Conservation (phyloP, 768 basidiomycete genomes). For the Trametes maxima region DNA sequence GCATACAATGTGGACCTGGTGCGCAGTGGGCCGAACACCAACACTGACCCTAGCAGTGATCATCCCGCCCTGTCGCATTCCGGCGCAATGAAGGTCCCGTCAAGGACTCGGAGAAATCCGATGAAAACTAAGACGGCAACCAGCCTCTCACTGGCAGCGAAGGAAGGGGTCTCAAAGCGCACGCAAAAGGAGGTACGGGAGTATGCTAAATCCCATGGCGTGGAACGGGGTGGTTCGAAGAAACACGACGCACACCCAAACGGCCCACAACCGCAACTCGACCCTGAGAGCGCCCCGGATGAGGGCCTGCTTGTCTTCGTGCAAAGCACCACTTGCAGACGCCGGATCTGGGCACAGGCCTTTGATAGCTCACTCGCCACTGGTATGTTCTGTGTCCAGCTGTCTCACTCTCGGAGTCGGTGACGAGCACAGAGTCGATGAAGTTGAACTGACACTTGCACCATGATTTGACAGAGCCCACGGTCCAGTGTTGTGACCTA, state of each 20-base stretch:
- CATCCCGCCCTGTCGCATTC: constrained; percentile 35
- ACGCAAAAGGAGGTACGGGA: not conserved
- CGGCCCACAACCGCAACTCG: not conserved
- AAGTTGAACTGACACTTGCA: not conserved
- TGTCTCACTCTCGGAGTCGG: not conserved
- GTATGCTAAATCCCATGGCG: not conserved
- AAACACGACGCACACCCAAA: not conserved
- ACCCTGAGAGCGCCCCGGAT: not conserved
- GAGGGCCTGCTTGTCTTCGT: constrained; percentile 12
- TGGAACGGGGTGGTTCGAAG: not conserved
- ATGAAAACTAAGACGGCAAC: not conserved
- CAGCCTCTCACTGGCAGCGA: not conserved
- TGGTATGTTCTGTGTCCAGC: not conserved
- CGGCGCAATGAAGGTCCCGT: not conserved
- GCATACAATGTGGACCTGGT: constrained; percentile 6
- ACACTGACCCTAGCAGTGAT: no score
- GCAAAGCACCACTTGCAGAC: not conserved
- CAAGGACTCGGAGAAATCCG: constrained; percentile 8
- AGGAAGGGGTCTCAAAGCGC: not conserved
- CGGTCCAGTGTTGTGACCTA: not conserved
- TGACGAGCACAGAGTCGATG: not conserved
- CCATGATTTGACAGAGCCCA: not conserved
- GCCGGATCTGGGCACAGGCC: not conserved
- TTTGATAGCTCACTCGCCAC: not conserved
- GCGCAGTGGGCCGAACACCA: constrained; percentile 1